A percentile compares a stretch with the other conserved stretches of the same genome.
Evolutionary conservation across 2,329 filamentous ascomycete species (phyloP).

Genomic region (Cladosporium velox): DNA sequence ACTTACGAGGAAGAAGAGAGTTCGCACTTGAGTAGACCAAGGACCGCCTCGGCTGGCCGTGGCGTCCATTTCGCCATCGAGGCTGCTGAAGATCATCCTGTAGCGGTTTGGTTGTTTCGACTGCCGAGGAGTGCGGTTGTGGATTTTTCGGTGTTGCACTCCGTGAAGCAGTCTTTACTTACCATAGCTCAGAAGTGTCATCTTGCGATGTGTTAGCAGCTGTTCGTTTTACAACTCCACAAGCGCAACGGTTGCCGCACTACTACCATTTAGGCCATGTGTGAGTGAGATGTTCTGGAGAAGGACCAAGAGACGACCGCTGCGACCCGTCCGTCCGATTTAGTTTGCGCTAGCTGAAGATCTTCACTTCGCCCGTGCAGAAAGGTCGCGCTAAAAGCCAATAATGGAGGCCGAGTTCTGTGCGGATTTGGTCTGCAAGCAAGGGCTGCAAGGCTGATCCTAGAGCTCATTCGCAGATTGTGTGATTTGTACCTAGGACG

Average conservation of each 20-base stretch:
- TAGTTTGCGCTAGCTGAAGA: not conserved
- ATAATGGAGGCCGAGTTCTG: not conserved
- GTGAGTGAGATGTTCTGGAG: not conserved
- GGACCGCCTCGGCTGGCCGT: not conserved
- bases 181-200: not conserved
- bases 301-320: not conserved
- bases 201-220: not conserved
- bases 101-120: not conserved
- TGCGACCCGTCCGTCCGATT: not conserved
- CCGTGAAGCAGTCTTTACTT: not conserved
- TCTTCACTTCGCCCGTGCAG: constrained; percentile 2
- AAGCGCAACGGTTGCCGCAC: not conserved
- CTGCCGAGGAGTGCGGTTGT: too few species aligned
- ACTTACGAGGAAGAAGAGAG: not conserved
- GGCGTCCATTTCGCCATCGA: not conserved
- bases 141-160: not conserved
- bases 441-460: not conserved
- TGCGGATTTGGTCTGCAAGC: not conserved
- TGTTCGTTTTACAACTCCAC: not conserved
- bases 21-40: not conserved
- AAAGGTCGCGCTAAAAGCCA: not conserved
- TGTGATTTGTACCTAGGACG: not conserved
- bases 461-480: not conserved
- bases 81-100: not conserved
- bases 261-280: not conserved